These are phyloP conservation scores for Candida silvicultrix DNA, from an alignment of 805 yeast genomes.

Conservation along the genomic window DNA sequence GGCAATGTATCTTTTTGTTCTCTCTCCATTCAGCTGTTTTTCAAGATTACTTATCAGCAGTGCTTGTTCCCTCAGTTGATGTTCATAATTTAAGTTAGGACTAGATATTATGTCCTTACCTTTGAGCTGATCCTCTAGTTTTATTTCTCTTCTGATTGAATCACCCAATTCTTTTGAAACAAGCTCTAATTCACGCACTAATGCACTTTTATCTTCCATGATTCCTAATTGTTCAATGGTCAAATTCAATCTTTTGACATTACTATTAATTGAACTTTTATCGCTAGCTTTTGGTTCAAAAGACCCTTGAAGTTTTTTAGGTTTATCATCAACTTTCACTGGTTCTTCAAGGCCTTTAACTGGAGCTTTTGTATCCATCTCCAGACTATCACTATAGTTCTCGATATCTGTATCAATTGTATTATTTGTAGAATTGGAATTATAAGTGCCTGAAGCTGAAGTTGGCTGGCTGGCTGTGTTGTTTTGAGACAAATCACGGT, in stretches of 20 bases:
- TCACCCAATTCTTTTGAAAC: constrained; percentile 70
- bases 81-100: not conserved
- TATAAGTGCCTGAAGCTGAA: not conserved
- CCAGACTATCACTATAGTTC: not conserved
- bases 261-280: not conserved
- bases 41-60: constrained; percentile 45
- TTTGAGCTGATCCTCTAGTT: constrained; percentile 40
- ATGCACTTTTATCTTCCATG: constrained; percentile 49
- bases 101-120: not conserved
- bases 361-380: not conserved
- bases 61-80: constrained; percentile 29
- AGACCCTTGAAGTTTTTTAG: constrained; percentile 9
- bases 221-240: constrained; percentile 58
- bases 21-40: constrained; percentile 54
- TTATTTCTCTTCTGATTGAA: constrained; percentile 64
- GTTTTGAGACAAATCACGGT: not conserved
- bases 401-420: not conserved
- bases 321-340: constrained; percentile 28
- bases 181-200: constrained; percentile 58
- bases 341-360: not conserved
- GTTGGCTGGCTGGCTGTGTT: not conserved
- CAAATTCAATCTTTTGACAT: constrained; percentile 28
- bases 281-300: constrained; percentile 2
- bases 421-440: not conserved
- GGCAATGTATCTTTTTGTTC: constrained; percentile 59